Conservation (phyloP, 495 filamentous ascomycete species). For the Hypoxylon intermedium region DNA sequence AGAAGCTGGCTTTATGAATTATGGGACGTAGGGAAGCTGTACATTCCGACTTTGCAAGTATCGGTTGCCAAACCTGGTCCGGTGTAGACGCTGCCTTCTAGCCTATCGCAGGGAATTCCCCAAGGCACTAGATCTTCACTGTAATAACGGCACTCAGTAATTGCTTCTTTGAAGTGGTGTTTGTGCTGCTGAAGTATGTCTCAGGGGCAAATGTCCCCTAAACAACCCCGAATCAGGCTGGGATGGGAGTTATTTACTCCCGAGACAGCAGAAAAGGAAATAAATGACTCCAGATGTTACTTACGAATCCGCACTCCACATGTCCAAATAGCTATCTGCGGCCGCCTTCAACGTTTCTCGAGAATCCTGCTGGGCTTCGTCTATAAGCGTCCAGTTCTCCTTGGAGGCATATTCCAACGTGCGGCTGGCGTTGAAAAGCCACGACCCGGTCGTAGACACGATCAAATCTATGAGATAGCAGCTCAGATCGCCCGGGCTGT, state of each 20-base stretch:
- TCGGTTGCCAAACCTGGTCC: conserved; percentile 45
- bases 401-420: conserved; percentile 46
- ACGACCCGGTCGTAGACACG: conserved; percentile 48
- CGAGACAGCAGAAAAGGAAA: too few relatives aligned
- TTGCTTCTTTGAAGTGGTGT: too few relatives aligned
- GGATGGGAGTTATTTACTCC: too few relatives aligned
- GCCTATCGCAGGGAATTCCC: conserved; percentile 49
- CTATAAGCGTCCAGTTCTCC: conserved; percentile 50
- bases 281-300: too few relatives aligned
- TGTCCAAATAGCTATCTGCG: conserved; percentile 51
- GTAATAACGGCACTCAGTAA: too few relatives aligned
- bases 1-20: too few relatives aligned
- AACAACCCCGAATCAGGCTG: too few relatives aligned
- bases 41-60: conserved; percentile 50
- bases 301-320: too few relatives aligned
- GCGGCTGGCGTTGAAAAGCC: conserved; percentile 51
- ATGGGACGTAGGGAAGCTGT: too few relatives aligned
- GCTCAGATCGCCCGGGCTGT: conserved; percentile 36
- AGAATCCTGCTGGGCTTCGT: conserved; percentile 36
- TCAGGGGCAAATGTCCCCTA: too few relatives aligned
- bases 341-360: conserved; percentile 44
- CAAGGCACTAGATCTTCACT: conserved; percentile 49
- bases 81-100: conserved; percentile 51
- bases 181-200: too few relatives aligned
- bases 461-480: conserved; percentile 48